Evolutionary conservation across 352 stramenopile species (phyloP).

Genomic region (Phytophthora citrophthora): DNA sequence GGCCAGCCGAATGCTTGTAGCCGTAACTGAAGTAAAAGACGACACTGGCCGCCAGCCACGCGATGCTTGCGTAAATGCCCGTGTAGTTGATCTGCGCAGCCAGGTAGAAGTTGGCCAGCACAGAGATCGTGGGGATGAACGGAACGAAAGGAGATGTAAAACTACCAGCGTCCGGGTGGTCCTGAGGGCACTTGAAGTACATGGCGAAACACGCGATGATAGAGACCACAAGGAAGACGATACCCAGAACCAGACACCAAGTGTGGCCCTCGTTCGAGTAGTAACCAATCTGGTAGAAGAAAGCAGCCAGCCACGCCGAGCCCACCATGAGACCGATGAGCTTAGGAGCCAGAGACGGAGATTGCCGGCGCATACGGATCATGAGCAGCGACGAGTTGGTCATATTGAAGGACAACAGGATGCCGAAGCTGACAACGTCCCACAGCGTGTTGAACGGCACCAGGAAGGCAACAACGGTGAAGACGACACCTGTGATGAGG

Average conservation of each 20-base stretch:
- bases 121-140: constrained; percentile 60
- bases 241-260: constrained; percentile 42
- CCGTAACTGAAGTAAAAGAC: constrained; percentile 84
- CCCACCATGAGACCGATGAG: constrained; percentile 54
- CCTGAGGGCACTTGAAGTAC: constrained; percentile 68
- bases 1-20: constrained; percentile 68
- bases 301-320: constrained; percentile 46
- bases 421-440: constrained; percentile 90
- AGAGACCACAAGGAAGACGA: constrained; percentile 58
- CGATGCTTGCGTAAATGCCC: constrained; percentile 55
- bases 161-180: constrained; percentile 46
- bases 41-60: constrained; percentile 63
- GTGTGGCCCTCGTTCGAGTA: constrained; percentile 50
- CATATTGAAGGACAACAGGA: constrained; percentile 90
- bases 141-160: constrained; percentile 70
- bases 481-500: constrained; percentile 66
- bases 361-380: constrained; percentile 69
- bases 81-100: constrained; percentile 62
- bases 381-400: constrained; percentile 81
- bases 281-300: constrained; percentile 80
- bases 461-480: constrained; percentile 72
- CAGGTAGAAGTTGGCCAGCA: constrained; percentile 77
- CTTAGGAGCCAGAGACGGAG: constrained; percentile 46
- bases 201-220: constrained; percentile 38
- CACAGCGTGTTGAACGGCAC: constrained; percentile 84